A percentile compares a stretch with the other conserved stretches of the same genome.
These are phyloP conservation scores for Podospora conica DNA, from an alignment of 495 filamentous ascomycete genomes.

Conservation along the genomic window DNA sequence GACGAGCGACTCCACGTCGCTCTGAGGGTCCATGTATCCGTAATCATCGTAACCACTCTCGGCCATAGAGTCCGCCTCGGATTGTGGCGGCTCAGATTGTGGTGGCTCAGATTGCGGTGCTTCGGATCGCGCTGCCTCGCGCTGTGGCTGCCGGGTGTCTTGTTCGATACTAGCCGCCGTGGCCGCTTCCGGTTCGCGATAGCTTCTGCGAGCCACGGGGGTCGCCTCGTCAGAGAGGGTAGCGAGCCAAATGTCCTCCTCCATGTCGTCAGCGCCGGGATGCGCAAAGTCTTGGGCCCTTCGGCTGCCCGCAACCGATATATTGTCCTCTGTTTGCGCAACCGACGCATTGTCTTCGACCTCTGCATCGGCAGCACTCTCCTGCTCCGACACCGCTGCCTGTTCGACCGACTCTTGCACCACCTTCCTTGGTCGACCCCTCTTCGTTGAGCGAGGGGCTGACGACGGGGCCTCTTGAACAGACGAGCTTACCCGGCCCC, in stretches of 20 bases:
- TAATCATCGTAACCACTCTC: conserved; percentile 12
- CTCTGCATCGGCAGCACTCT: conserved; percentile 11
- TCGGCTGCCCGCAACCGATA: conserved; percentile 3
- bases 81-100: conserved; percentile 7
- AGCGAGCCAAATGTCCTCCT: conserved; percentile 34
- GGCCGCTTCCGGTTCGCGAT: neutral
- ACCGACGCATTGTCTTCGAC: conserved; percentile 16
- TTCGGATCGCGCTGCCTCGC: neutral
- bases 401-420: conserved; percentile 14
- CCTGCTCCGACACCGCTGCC: conserved; percentile 14
- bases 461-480: conserved; percentile 14
- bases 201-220: conserved; percentile 15
- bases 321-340: conserved; percentile 7
- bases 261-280: conserved; percentile 7
- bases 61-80: conserved; percentile 10
- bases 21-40: conserved; percentile 20
- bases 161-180: neutral
- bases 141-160: neutral
- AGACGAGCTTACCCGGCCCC: conserved; percentile 25
- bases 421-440: conserved; percentile 28
- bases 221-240: conserved; percentile 23
- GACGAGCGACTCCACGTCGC: conserved; percentile 17
- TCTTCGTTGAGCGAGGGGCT: conserved; percentile 15
- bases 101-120: neutral
- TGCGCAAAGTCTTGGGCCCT: neutral